These are phyloP conservation scores for Pseudopithomyces chartarum DNA, from an alignment of 2,329 filamentous ascomycete genomes.

Conservation along the genomic window DNA sequence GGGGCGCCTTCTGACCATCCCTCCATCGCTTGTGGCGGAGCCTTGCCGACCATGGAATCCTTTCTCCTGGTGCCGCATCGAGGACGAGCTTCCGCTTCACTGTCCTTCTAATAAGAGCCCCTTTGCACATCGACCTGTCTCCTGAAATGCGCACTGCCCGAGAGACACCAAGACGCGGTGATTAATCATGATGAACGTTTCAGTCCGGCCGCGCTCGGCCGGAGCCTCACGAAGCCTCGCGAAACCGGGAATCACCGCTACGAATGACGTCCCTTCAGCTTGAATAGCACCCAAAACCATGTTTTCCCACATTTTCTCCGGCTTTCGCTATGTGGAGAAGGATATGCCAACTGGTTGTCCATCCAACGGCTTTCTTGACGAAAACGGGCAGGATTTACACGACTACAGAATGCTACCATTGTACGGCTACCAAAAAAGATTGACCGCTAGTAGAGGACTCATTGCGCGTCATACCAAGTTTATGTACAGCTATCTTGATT, in stretches of 20 bases:
- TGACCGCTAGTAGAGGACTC: too few relatives aligned
- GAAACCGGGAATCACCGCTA: neutral
- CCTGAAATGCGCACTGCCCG: neutral
- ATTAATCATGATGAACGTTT: neutral
- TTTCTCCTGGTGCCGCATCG: neutral
- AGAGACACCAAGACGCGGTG: neutral
- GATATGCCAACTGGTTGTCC: too few relatives aligned
- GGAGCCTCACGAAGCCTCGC: neutral
- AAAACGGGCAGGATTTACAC: too few relatives aligned
- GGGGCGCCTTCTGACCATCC: neutral
- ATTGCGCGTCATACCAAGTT: too few relatives aligned
- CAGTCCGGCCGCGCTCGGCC: slow-evolving; percentile 3
- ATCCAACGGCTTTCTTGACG: too few relatives aligned
- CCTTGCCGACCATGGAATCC: neutral
- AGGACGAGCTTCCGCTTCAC: neutral
- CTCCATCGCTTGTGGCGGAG: neutral
- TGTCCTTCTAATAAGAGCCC: neutral
- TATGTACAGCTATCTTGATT: too few relatives aligned
- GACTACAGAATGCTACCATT: too few relatives aligned
- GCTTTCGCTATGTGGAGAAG: too few relatives aligned
- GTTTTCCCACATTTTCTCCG: neutral
- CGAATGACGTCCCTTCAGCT: neutral
- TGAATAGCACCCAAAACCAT: neutral
- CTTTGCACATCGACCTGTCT: neutral
- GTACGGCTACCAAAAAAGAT: too few relatives aligned